Evolutionary conservation across 805 yeast genomes (phyloP).

Genomic region (Sugiyamaella mastotermitis): DNA sequence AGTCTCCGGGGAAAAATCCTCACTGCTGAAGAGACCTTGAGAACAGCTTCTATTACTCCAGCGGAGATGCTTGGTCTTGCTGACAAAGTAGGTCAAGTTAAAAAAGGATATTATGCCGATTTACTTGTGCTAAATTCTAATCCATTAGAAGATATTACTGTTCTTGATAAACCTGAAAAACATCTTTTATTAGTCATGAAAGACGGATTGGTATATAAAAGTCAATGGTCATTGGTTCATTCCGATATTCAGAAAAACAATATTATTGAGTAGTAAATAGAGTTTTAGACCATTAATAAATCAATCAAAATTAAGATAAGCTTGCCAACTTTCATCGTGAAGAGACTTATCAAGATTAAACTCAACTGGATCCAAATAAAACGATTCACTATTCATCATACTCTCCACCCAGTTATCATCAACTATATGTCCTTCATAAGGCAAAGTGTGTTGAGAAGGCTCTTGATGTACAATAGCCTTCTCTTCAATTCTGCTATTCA

Average conservation of each 20-base stretch:
- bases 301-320: no score
- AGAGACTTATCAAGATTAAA: no score
- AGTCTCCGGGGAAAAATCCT: slow-evolving; percentile 3
- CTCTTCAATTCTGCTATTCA: no score
- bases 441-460: no score
- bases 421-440: no score
- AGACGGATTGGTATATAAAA: slow-evolving; percentile 4
- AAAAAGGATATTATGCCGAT: slow-evolving; percentile 5
- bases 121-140: slow-evolving; percentile 2
- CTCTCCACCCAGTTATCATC: no score
- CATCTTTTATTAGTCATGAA: slow-evolving; percentile 2
- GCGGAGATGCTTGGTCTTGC: slow-evolving; percentile 4
- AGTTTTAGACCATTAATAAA: no score
- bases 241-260: background rate
- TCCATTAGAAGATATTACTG: slow-evolving; percentile 3
- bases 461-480: no score
- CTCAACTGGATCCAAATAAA: no score
- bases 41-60: slow-evolving; percentile 4
- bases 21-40: slow-evolving; percentile 1
- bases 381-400: no score
- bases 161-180: slow-evolving; percentile 3
- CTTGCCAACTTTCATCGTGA: no score
- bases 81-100: slow-evolving; percentile 6
- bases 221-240: slow-evolving; percentile 2
- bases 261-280: no score